Base-by-base conservation (phyloP, 192 early-diverging fungal genomes). In the Backusella macrospora region DNA sequence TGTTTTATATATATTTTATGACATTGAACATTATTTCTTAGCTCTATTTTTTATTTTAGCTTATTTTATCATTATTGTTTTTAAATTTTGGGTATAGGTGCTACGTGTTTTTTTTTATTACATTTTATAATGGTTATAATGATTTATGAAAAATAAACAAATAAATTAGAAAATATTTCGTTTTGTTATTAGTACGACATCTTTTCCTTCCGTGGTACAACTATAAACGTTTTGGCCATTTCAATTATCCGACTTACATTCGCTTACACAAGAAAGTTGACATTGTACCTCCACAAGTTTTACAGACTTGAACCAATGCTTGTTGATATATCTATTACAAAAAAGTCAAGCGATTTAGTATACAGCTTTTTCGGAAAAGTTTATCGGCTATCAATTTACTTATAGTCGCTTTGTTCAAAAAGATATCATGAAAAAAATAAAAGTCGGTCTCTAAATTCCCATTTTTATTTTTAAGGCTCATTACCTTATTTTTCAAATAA, bases 281-380 rank as follows among this genome's bases (percentile, higher is more conserved):
- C 49, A 52, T 52, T 52, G 49, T 52, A 52, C 49, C 8, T 52
- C 49, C 49, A 52, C 18, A 52, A 52, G 49, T 23, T 18, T 52
- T 9, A 52, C 7, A 21, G 2, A 10, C 21, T 3, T 52, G 18
- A 52, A 52, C 49, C 49, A 52, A 52, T 23, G 2, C 29, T 34
- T 34, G 29, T 34, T 2, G 29, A 34, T 34, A 2, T 34, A 34
- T 34, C 29, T 0, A 34, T 34, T 34, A 34, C 29, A 34, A 34
- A 34, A 34, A 34, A 34, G 29, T 34, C 29, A 34, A 34, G 29
- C 2, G 29, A 34, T 34, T 34, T 34, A 34, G 29, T 34, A 34
- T 34, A 34, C 29, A 34, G 29, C 29, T 34, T 34, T 34, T 34
- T 34, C 29, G 29, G 29, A 34, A 34, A 34, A 34, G 29, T 34